Evolutionary conservation across 2,329 filamentous ascomycete genomes (phyloP), one percentile per base, ranked within the genome.

Genomic region (Calonectria fujianensis): DNA sequence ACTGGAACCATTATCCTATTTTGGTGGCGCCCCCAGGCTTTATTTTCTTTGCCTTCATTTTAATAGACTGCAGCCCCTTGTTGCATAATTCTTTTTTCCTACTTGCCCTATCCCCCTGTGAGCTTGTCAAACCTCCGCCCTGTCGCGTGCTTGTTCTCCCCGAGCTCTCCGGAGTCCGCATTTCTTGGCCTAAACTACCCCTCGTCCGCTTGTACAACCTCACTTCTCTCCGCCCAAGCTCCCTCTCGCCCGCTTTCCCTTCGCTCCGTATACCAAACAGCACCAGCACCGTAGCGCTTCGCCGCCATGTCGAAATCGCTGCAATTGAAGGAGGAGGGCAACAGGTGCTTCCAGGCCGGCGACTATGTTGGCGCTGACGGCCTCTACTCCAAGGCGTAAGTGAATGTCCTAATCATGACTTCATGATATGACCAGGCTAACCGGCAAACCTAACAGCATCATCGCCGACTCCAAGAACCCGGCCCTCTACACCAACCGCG

Each of bases 401-500:
- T 85, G 31, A 69, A 39, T 39, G 59, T 66, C 20, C 41, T 32
- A 24, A 6, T 61, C 57, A 61, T 61, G 57, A 61, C 57, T 61
- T 61, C 32, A 61, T 61, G 57, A 24, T 35, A 61, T 18, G 57
- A 4, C 54, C n/a, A 7, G 24, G 31, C 39, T 70, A 10, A 65
- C 71, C 27, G 32, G 50, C 41, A 67, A 39, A 24, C 32, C 10
- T 39, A 10, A 37, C 78, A 95, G 93, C 51, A 96, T 98, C 79
- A 92, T 94, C 80, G 92, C 93, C 82, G 95, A 98, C 85, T 90
- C 94, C 5, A 90, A 88, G 70, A 97, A 98, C 82, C 91, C 94
- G 1, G 89, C 94, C 37, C 90, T 98, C 66, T 98, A 96, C 86
- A 96, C 95, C 50, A 98, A 98, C 86, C 94, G 96, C 69, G 95